These are phyloP conservation scores for Fusarium sacchari DNA, from an alignment of 2,329 filamentous ascomycete species.

Conservation along the genomic window DNA sequence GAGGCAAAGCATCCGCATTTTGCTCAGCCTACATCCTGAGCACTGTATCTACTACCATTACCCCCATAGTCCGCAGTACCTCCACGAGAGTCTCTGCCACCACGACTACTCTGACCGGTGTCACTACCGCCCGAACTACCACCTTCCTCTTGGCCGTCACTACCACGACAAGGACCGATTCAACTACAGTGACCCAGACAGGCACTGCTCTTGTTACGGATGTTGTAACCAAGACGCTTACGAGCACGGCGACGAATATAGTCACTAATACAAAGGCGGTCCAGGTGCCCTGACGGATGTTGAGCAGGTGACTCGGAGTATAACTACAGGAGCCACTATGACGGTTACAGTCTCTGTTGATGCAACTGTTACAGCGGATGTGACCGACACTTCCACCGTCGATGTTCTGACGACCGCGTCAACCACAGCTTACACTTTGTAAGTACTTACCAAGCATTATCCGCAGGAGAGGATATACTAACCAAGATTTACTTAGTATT, in stretches of 20 bases:
- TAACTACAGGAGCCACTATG: neutral
- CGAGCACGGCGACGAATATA: neutral
- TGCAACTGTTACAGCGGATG: neutral
- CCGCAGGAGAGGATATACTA: neutral
- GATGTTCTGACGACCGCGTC: neutral
- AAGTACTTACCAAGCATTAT: neutral
- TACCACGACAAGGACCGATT: neutral
- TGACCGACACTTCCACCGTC: fast-evolving
- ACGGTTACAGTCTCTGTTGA: neutral
- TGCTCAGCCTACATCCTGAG: neutral
- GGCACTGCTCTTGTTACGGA: neutral
- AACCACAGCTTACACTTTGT: neutral
- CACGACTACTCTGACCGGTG: neutral
- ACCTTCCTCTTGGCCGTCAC: neutral
- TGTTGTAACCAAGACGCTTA: neutral
- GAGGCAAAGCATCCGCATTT: neutral
- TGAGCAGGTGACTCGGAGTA: neutral
- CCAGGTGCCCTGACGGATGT: neutral
- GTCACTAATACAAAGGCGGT: neutral
- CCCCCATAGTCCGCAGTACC: neutral
- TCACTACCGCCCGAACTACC: neutral
- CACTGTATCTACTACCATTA: neutral
- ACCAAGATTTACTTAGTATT: neutral
- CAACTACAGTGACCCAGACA: neutral
- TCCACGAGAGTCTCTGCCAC: neutral